phyloP scores from a whole-genome alignment of 352 stramenopile genomes.

The Globisporangium iwayamae region DNA sequence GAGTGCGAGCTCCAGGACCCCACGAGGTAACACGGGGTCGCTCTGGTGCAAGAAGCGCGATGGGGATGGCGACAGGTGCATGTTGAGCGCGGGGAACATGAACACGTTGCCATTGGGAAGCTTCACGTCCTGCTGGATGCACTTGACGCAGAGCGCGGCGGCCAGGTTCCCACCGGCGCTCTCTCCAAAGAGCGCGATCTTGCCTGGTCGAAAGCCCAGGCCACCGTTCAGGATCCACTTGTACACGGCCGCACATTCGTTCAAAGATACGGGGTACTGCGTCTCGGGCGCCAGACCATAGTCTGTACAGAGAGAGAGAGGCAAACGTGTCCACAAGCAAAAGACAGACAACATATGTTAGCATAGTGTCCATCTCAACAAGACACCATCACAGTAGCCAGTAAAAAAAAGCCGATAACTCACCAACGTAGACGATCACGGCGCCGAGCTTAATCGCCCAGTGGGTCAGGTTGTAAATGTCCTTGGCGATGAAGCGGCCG shows the following conservation, averaged over 20 bases:
- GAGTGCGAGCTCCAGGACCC: constrained; percentile 75
- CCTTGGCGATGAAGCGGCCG: constrained; percentile 83
- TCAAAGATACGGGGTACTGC: constrained; percentile 74
- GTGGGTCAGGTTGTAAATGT: constrained; percentile 69
- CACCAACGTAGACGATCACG: constrained; percentile 87
- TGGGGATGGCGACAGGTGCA: constrained; percentile 84
- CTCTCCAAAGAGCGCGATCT: constrained; percentile 79
- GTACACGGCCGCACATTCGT: constrained; percentile 83
- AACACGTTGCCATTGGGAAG: constrained; percentile 81
- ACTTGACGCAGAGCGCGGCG: constrained; percentile 80
- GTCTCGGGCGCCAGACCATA: constrained; percentile 80
- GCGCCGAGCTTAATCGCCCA: constrained; percentile 70
- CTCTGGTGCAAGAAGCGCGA: constrained; percentile 87
- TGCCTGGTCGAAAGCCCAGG: constrained; percentile 64
- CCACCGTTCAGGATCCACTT: constrained; percentile 77
- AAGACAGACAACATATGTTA: constrained; percentile 8
- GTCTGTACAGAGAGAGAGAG: constrained; percentile 31
- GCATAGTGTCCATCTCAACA: constrained; percentile 1
- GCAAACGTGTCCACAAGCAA: too few relatives aligned
- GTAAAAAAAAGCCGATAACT: constrained; percentile 4
- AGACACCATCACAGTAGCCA: neutral
- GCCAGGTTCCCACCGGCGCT: constrained; percentile 87
- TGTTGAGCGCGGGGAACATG: constrained; percentile 89
- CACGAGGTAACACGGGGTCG: constrained; percentile 77
- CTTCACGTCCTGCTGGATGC: constrained; percentile 70